A percentile compares a stretch with the other conserved stretches of the same genome.
Evolutionary conservation across 495 filamentous ascomycete species (phyloP).

Genomic region (Neurospora sp.): DNA sequence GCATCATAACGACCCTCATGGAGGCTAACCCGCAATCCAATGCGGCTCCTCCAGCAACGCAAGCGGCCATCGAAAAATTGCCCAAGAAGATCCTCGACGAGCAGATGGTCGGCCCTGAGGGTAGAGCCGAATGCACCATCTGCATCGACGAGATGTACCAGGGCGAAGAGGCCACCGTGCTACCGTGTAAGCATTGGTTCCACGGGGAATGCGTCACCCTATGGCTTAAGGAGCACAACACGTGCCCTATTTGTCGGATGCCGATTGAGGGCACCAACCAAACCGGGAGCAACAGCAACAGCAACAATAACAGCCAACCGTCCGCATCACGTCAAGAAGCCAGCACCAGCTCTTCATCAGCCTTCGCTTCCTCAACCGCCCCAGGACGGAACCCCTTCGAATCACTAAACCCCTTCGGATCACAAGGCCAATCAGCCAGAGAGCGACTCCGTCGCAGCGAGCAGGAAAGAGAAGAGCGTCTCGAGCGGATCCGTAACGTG

Average conservation of each 20-base stretch:
- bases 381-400: background rate
- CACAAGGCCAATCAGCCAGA: background rate
- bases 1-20: conserved; percentile 79
- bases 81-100: conserved; percentile 57
- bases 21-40: conserved; percentile 65
- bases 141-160: conserved; percentile 81
- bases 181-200: conserved; percentile 92
- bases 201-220: conserved; percentile 64
- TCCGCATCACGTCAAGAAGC: background rate
- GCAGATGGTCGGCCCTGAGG: conserved; percentile 52
- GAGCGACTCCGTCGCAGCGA: conserved; percentile 1
- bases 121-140: conserved; percentile 72
- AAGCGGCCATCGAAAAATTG: conserved; percentile 60
- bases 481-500: conserved; percentile 14
- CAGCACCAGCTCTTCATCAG: background rate
- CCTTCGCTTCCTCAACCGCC: background rate
- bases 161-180: conserved; percentile 62
- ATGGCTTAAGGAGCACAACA: conserved; percentile 83
- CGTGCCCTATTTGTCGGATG: conserved; percentile 79
- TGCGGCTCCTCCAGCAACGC: conserved; percentile 73
- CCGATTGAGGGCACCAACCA: conserved; percentile 45
- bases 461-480: conserved; percentile 14
- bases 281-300: conserved; percentile 1
- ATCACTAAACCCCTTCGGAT: background rate
- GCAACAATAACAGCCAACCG: background rate